A percentile compares a stretch with the other conserved stretches of the same genome.
Evolutionary conservation across 345 rosid genomes (phyloP).

Genomic region (Carallia pectinifolia): DNA sequence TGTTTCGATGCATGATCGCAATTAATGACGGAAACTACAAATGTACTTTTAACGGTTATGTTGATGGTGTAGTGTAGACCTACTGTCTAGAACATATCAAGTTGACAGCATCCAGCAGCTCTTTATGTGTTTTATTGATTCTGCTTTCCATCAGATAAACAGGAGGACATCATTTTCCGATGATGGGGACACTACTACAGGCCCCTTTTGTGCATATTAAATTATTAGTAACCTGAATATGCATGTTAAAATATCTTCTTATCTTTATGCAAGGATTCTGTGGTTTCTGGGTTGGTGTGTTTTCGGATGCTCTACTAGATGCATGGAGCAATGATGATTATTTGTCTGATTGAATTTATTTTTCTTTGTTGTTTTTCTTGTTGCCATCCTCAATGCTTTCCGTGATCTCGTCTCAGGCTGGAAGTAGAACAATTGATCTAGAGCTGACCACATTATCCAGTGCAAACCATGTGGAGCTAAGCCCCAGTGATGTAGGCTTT

Average conservation of each 20-base stretch:
- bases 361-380: neutral
- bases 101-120: too few species aligned
- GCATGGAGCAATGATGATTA: neutral
- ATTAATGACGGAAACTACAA: too few species aligned
- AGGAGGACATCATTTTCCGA: too few species aligned
- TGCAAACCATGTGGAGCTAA: conserved; percentile 85
- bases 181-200: neutral
- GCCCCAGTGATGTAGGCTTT: conserved; percentile 93
- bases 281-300: neutral
- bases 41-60: too few species aligned
- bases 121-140: too few species aligned
- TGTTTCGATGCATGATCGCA: too few species aligned
- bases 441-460: conserved; percentile 90
- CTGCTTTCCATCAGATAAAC: too few species aligned
- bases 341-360: neutral
- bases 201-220: neutral
- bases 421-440: conserved; percentile 79
- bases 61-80: too few species aligned
- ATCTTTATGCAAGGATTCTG: neutral
- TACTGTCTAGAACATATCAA: too few species aligned
- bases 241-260: neutral
- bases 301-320: neutral
- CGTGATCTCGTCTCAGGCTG: conserved; percentile 52
- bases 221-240: too few species aligned
- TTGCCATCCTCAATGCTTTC: neutral